Base-by-base conservation (phyloP, 345 rosid species). In the Rhodamnia rubescens region DNA sequence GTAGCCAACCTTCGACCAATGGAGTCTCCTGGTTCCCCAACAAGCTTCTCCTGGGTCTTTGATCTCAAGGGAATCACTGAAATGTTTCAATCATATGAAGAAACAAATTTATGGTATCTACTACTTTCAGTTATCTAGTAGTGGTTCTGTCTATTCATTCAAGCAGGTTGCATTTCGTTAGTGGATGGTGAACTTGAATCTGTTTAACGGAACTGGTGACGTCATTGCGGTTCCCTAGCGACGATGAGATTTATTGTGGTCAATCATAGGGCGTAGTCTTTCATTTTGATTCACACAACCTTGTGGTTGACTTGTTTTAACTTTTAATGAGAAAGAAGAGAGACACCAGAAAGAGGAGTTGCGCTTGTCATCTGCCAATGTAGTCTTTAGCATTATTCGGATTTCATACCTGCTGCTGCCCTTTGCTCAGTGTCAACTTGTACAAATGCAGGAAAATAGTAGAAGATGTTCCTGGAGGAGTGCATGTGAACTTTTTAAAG, bases 401-500 rank as follows among this genome's bases (percentile, higher is more conserved):
- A 40, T 18, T 69, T 18, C 78, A 44, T 32, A 32, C 6, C 44
- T 69, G 18, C 24, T 1, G 3, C 13, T 5, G 1, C 24, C 78
- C 24, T 69, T 69, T 69, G 78, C 78, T 69, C 78, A 69, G 47
- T 36, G 24, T 4, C 3, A 1, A 32, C 42, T 69, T 18, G 59
- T 29, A 85, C 69, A 83, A 89, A 81, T 85, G 49, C 61, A 96
- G 99, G 99, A 92, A 91, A 90, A 89, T 96, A 74, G 98, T 95
- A 88, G 98, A 96, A 85, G 94, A 92, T 83, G 92, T 94, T 87
- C 98, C 98, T 84, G 92, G 93, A 85, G 98, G 98, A 82, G 98
- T 96, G 83, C 98, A 96, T 88, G 89, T 96, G 59, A 95, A 94
- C 91, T 95, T 96, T 89, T 86, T 96, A 86, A 96, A 96, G 91